phyloP scores from a whole-genome alignment of 1,284 basidiomycete species.

The Schizophyllum amplum region DNA sequence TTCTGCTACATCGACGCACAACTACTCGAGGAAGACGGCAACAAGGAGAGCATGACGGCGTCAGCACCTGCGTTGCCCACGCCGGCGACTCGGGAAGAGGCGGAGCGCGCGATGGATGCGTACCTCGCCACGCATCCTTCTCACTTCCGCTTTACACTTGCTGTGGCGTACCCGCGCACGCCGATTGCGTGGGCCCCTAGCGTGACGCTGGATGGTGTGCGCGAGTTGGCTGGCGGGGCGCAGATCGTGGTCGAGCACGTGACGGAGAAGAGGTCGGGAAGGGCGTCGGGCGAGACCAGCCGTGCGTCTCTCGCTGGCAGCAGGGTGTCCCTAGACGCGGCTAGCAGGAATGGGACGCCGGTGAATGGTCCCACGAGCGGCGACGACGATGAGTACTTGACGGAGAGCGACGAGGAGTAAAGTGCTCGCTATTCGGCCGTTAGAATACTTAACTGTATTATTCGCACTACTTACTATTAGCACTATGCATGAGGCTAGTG shows the following conservation, averaged over 20 bases:
- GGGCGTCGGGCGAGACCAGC: background rate
- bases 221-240: constrained; percentile 51
- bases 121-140: constrained; percentile 22
- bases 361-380: background rate
- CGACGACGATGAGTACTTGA: background rate
- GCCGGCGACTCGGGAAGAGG: constrained; percentile 22
- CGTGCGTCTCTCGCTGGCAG: background rate
- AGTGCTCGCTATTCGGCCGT: too few species aligned
- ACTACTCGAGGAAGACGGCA: constrained; percentile 21
- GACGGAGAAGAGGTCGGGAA: background rate
- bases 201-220: constrained; percentile 39
- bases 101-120: constrained; percentile 27
- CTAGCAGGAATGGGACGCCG: background rate
- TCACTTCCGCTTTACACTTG: constrained; percentile 71
- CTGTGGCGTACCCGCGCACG: constrained; percentile 60
- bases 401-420: background rate
- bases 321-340: background rate
- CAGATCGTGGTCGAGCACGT: constrained; percentile 50
- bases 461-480: too few species aligned
- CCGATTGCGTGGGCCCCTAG: constrained; percentile 47
- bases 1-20: constrained; percentile 65
- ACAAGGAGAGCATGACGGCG: background rate
- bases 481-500: too few species aligned
- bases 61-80: constrained; percentile 26
- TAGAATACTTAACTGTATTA: too few species aligned